Conservation (phyloP, 164 flowering plant genomes). For the Houttuynia cordata region DNA sequence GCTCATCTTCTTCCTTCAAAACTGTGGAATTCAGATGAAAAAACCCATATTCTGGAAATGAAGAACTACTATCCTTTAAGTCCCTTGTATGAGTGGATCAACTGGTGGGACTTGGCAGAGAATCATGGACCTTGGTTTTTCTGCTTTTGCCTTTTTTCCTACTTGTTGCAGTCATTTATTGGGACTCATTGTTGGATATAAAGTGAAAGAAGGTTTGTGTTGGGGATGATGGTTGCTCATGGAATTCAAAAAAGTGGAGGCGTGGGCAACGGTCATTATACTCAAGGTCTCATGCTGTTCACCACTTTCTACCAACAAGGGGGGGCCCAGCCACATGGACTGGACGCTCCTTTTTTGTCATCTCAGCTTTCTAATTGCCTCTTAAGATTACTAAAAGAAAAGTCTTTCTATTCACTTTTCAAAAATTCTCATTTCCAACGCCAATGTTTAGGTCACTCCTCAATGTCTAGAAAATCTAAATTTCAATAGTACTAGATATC, state of each 20-base stretch:
- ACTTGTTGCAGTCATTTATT: not conserved
- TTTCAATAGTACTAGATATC: too few species aligned
- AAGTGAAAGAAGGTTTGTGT: not conserved
- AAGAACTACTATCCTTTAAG: not conserved
- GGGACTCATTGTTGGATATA: not conserved
- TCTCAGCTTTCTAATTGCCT: too few species aligned
- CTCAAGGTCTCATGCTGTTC: constrained; percentile 1
- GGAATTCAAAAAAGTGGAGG: not conserved
- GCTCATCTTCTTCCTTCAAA: not conserved
- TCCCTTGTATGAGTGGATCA: not conserved
- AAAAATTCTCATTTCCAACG: too few species aligned
- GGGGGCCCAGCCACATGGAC: too few species aligned
- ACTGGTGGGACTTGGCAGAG: not conserved
- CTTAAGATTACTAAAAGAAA: too few species aligned
- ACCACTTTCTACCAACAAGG: too few species aligned
- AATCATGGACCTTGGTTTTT: not conserved
- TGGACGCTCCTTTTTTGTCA: too few species aligned
- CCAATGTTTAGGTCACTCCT: too few species aligned
- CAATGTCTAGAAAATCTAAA: too few species aligned
- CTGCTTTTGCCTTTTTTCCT: not conserved
- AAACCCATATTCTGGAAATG: not conserved
- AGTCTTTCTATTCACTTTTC: too few species aligned
- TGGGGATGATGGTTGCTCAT: not conserved
- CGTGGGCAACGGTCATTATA: constrained; percentile 12
- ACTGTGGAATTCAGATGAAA: not conserved